Percentiles rank a stretch among this genome's conserved stretches.
phyloP scores from a whole-genome alignment of 2,329 filamentous ascomycete species.

The Myriosclerotinia scirpicola region DNA sequence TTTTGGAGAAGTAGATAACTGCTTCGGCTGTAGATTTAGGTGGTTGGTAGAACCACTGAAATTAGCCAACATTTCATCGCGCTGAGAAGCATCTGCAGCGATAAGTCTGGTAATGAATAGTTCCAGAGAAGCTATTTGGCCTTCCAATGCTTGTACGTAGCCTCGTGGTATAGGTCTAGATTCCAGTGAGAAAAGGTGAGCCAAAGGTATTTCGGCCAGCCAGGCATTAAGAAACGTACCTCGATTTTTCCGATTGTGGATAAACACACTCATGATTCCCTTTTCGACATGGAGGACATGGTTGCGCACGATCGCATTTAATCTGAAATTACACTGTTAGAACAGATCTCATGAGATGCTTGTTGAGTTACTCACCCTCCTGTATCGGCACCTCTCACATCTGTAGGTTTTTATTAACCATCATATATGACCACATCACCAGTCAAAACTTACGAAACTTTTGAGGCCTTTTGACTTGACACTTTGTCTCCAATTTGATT shows the following conservation, averaged over 20 bases:
- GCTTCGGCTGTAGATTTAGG: conserved; percentile 15
- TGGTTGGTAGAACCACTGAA: conserved; percentile 37
- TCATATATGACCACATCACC: neutral
- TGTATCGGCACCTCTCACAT: conserved; percentile 47
- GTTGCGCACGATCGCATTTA: conserved; percentile 53
- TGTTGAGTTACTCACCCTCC: conserved; percentile 42
- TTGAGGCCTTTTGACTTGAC: conserved; percentile 9
- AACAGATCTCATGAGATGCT: neutral
- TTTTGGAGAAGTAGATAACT: neutral
- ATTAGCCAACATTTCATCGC: conserved; percentile 47
- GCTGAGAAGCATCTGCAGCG: conserved; percentile 43
- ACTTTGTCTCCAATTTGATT: neutral
- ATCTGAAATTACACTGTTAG: conserved; percentile 40
- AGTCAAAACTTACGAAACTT: conserved; percentile 18
- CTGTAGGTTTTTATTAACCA: conserved; percentile 33
- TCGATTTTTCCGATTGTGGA: conserved; percentile 46
- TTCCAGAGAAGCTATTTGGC: conserved; percentile 49
- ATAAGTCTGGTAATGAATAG: conserved; percentile 48
- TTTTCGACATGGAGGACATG: conserved; percentile 51
- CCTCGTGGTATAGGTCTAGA: conserved; percentile 47
- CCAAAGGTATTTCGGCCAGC: neutral
- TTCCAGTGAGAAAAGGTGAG: neutral
- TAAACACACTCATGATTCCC: conserved; percentile 45
- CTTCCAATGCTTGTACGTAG: conserved; percentile 51
- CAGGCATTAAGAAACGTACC: conserved; percentile 36